Evolutionary conservation across 1,139 yeast genomes (phyloP), one percentile per base, ranked within the genome.

Genomic region (Kodamaea ohmeri): DNA sequence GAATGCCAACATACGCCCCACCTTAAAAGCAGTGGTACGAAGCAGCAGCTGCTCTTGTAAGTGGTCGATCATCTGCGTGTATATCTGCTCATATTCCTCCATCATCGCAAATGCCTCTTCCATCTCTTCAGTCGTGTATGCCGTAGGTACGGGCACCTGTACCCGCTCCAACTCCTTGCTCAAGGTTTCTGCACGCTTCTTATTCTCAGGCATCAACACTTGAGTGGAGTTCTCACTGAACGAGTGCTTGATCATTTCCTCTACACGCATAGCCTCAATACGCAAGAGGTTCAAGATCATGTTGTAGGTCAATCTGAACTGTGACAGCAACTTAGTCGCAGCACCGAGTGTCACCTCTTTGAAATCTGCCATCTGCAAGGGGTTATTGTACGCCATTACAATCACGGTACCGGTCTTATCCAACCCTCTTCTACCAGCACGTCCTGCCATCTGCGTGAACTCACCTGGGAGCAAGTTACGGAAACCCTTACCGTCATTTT

Each of bases 391-490:
- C 2, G 94, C 75, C 95, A 92, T 88, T 18, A 90, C 80, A 43
- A 94, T 89, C n/a, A 94, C 98, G 0, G 96, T 90, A 52, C 98
- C 98, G 1, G 87, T 87, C 20, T 80, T 69, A 67, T 92, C 98
- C 47, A 92, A 68, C 32, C 98, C 98, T 72, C 98, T 82, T 65
- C 98, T 81, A 48, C 98, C 98, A 2, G 98, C 98, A 63, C 98
- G 78, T 38, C 98, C 98, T 0, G 97, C 90, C 98, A 94, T 92
- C 63, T 92, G 98, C 1, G 97, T 94, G 58, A 90, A 92, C 58
- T 92, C 98, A 33, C 98, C 98, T 0, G 98, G 96, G 8, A 84
- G 70, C 44, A 92, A 67, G 53, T 83, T 78, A 58, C 99, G 76
- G 61, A 87, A 82, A 0, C 76, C 76, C 34, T 81, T 75, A 30